Evolutionary conservation across 148 eudicot genomes (phyloP), one percentile per base, ranked within the genome.

Genomic region (Spergularia marina): DNA sequence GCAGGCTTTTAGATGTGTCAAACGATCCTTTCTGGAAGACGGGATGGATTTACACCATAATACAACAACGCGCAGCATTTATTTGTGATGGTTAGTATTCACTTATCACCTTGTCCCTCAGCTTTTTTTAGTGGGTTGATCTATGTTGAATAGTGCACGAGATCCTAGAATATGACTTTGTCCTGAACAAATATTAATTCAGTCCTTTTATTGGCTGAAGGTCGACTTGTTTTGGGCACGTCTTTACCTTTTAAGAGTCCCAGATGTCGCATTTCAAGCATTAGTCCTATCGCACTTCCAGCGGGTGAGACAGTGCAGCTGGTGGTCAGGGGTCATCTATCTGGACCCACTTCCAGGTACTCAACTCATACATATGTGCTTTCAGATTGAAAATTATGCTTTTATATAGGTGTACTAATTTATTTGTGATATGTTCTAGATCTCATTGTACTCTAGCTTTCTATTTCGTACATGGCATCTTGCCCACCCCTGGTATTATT

Each of bases 31-130:
- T 95, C 53, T 95, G 99, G 99, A 95, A 85, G 78, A 84, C 87
- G 6, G 99, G 99, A 80, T 95, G 97, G 99, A 85, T 92, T 73
- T 95, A 88, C 75, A 66, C 92, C 66, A 86, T 94, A 80, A 89
- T 92, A 78, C 88, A 57, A 70, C 88, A 92, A 76, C 91, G 78
- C 68, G 89, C 84, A 62, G 87, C 94, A 67, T 88, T 92, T 81
- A 66, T 88, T 59, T 88, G 82, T 80, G 85, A 92, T 80, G 98
- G 98, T 94, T 71, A 66, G 89, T 84, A 30, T 30, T 30, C 77
- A 65, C 74, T 62, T 2, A 7, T 51, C 56, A 20, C 41, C 20
- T 12, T 44, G 11, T 25, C 2, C 30, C 53, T 17, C n/a, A 10
- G 10, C 2, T 15, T 4, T 70, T 47, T 8, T 66, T 71, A 75